Percentiles rank a stretch among this genome's conserved stretches.
phyloP scores from a whole-genome alignment of 345 rosid genomes.

The Kandelia obovata region DNA sequence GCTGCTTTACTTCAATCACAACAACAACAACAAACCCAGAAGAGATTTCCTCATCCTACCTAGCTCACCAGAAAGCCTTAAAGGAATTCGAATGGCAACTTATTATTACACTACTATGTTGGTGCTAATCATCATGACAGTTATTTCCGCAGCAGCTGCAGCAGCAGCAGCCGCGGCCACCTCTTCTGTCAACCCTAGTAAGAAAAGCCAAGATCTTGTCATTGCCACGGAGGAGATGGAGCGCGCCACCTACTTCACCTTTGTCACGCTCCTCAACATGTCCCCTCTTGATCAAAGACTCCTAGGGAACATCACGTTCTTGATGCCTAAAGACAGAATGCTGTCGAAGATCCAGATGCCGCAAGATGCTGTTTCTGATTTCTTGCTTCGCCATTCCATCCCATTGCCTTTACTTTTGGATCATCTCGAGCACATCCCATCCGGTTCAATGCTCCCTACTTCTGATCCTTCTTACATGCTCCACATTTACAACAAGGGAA shows the following conservation, averaged over 20 bases:
- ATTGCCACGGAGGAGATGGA: slow-evolving; percentile 68
- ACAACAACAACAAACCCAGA: too few relatives aligned
- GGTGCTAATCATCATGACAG: slow-evolving; percentile 6
- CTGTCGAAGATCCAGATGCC: slow-evolving; percentile 37
- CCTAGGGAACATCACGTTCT: slow-evolving; percentile 52
- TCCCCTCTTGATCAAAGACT: slow-evolving; percentile 26
- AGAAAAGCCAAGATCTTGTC: slow-evolving; percentile 33
- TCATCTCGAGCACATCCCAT: slow-evolving; percentile 52
- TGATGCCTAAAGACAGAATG: slow-evolving; percentile 66
- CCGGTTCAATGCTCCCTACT: slow-evolving; percentile 55
- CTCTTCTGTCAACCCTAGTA: neutral
- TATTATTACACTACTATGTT: slow-evolving; percentile 6
- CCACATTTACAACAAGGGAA: slow-evolving; percentile 45
- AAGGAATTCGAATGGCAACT: slow-evolving; percentile 10
- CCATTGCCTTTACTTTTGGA: slow-evolving; percentile 69
- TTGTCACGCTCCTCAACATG: slow-evolving; percentile 71
- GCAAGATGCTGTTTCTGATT: slow-evolving; percentile 33
- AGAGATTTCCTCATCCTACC: neutral
- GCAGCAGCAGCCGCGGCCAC: neutral
- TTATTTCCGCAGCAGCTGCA: neutral
- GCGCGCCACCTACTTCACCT: slow-evolving; percentile 63
- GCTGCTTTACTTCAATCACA: too few relatives aligned
- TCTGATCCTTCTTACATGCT: slow-evolving; percentile 46
- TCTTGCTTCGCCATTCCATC: slow-evolving; percentile 70
- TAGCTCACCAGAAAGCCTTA: neutral